Conservation (phyloP, 352 stramenopile genomes). For the Aphanomyces cochlioides region DNA sequence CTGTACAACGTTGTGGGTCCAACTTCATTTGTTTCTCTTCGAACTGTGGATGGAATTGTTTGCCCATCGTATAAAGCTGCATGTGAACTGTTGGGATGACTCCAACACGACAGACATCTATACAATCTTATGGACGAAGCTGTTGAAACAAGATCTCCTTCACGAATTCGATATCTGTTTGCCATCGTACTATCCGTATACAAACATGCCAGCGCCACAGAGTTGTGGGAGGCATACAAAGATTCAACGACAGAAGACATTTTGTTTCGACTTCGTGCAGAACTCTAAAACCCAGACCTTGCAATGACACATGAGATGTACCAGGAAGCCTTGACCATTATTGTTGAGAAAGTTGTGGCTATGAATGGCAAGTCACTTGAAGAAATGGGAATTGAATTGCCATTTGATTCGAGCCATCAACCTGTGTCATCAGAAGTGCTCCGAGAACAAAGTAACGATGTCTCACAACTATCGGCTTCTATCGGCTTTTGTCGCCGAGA, state of each 20-base stretch:
- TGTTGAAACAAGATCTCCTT: not conserved
- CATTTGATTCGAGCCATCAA: slow-evolving; percentile 13
- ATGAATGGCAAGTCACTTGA: slow-evolving; percentile 18
- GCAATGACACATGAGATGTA: slow-evolving; percentile 30
- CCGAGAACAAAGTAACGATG: slow-evolving; percentile 14
- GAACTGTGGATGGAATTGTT: slow-evolving; percentile 28
- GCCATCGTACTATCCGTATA: slow-evolving; percentile 30
- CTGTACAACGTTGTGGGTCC: slow-evolving; percentile 30
- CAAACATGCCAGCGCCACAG: not conserved
- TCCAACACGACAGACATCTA: slow-evolving; percentile 34
- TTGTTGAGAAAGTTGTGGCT: not conserved
- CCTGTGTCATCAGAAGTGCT: not conserved
- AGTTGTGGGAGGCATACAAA: not conserved
- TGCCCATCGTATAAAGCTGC: slow-evolving; percentile 32
- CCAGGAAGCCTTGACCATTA: slow-evolving; percentile 18
- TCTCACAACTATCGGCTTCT: slow-evolving; percentile 6
- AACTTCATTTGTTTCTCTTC: slow-evolving; percentile 32
- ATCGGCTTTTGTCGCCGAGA: slow-evolving; percentile 19
- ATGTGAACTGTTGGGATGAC: slow-evolving; percentile 21
- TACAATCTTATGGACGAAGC: slow-evolving; percentile 31
- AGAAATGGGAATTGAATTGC: slow-evolving; percentile 29
- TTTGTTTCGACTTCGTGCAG: slow-evolving; percentile 31
- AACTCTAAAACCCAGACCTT: too few species aligned
- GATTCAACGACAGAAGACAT: not conserved
- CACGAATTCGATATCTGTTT: slow-evolving; percentile 40